Percentiles rank a stretch among this genome's conserved stretches.
These are phyloP conservation scores for Eucalyptus cloeziana DNA, from an alignment of 345 rosid genomes.

Conservation along the genomic window DNA sequence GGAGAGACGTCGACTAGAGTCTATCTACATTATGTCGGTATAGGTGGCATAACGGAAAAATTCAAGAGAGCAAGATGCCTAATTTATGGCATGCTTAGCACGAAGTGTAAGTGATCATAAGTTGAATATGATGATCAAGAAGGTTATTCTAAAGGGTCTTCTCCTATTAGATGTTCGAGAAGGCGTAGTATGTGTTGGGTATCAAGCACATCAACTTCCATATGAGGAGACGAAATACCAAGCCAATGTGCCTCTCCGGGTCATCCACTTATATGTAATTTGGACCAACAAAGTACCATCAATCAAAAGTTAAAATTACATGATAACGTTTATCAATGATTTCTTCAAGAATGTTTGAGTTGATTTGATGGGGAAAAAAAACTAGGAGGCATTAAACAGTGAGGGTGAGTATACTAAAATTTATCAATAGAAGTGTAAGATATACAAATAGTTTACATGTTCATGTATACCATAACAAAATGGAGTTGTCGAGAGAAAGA, in stretches of 20 bases:
- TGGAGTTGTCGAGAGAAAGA: background rate
- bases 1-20: too few relatives aligned
- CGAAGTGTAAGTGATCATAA: too few relatives aligned
- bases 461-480: background rate
- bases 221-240: background rate
- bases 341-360: background rate
- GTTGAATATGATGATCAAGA: too few relatives aligned
- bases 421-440: background rate
- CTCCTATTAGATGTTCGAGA: too few relatives aligned
- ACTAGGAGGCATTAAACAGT: background rate
- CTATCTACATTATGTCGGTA: too few relatives aligned
- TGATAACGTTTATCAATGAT: background rate
- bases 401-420: too few relatives aligned
- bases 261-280: constrained; percentile 1
- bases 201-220: too few relatives aligned
- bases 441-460: background rate
- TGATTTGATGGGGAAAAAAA: background rate
- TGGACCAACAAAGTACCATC: background rate
- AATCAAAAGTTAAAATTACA: background rate
- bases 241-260: background rate
- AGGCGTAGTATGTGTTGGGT: too few relatives aligned
- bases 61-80: too few relatives aligned
- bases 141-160: too few relatives aligned
- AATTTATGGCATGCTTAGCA: too few relatives aligned
- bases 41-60: too few relatives aligned